Evolutionary conservation across 768 basidiomycete species (phyloP).

Genomic region (Russula brevipes): DNA sequence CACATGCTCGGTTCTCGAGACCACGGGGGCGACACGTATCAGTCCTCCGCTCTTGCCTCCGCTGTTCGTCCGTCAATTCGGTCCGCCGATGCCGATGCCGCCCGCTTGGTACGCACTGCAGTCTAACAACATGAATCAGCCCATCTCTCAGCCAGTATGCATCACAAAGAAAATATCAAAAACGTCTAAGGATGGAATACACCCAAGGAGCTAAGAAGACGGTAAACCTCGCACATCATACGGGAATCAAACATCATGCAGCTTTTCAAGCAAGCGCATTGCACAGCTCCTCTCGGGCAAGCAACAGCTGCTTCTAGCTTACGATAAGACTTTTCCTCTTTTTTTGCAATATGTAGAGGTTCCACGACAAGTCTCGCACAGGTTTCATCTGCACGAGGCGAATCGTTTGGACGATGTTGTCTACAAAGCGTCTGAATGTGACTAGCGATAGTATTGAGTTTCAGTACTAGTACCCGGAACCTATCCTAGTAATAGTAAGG

Average conservation of each 20-base stretch:
- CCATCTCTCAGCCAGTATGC: too few relatives aligned
- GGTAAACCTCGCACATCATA: neutral
- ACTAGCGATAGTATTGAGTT: conserved; percentile 32
- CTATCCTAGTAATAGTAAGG: neutral
- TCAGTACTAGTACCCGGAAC: neutral
- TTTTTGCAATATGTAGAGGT: conserved; percentile 38
- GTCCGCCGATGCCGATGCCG: too few relatives aligned
- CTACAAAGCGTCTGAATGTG: conserved; percentile 42
- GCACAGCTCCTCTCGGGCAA: conserved; percentile 41
- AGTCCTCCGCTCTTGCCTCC: too few relatives aligned
- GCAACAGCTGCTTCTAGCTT: conserved; percentile 46
- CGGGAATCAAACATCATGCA: neutral
- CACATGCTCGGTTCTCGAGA: too few relatives aligned
- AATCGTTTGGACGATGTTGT: conserved; percentile 36
- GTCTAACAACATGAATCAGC: too few relatives aligned
- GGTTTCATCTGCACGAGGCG: conserved; percentile 44
- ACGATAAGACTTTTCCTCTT: conserved; percentile 45
- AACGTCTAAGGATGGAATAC: too few relatives aligned
- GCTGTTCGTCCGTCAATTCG: too few relatives aligned
- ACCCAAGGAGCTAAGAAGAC: neutral
- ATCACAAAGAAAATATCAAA: too few relatives aligned
- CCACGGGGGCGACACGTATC: too few relatives aligned
- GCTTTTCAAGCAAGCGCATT: conserved; percentile 2
- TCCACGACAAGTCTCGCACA: conserved; percentile 44
- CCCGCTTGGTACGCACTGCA: too few relatives aligned